phyloP scores from a whole-genome alignment of 371 early-diverging fungal species.

The Mortierella sp. region DNA sequence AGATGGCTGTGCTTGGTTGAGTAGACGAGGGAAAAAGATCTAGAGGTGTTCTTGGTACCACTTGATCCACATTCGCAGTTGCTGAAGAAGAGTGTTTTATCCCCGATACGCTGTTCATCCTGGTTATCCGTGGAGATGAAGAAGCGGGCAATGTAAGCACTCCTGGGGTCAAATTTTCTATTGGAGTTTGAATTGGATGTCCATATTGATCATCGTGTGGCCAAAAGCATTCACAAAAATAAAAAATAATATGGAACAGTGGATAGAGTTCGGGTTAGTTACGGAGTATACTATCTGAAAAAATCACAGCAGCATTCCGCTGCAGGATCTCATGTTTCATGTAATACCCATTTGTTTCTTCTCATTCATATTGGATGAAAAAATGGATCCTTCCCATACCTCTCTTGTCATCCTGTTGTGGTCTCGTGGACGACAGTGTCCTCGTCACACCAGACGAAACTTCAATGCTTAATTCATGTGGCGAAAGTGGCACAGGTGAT shows the following conservation, averaged over 20 bases:
- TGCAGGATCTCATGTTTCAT: no score
- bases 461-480: not conserved
- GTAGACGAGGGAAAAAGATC: slow-evolving; percentile 38
- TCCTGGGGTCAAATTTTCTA: not conserved
- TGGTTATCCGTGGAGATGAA: slow-evolving; percentile 28
- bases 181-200: no score
- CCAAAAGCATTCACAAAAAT: not conserved
- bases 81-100: slow-evolving; percentile 8
- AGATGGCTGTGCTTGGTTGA: slow-evolving; percentile 33
- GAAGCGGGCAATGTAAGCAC: not conserved
- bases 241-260: not conserved
- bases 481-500: not conserved
- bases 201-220: not conserved
- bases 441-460: not conserved
- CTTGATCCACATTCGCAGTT: slow-evolving; percentile 11
- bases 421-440: not conserved
- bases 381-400: not conserved
- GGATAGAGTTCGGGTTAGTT: not conserved
- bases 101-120: slow-evolving; percentile 4
- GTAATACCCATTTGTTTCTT: slow-evolving; percentile 4
- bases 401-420: not conserved
- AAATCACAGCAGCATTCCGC: no score
- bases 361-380: not conserved
- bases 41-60: slow-evolving; percentile 23
- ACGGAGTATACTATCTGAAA: no score